These are phyloP conservation scores for Avena sativa DNA, from an alignment of 176 grass and related monocot genomes.

Conservation along the genomic window DNA sequence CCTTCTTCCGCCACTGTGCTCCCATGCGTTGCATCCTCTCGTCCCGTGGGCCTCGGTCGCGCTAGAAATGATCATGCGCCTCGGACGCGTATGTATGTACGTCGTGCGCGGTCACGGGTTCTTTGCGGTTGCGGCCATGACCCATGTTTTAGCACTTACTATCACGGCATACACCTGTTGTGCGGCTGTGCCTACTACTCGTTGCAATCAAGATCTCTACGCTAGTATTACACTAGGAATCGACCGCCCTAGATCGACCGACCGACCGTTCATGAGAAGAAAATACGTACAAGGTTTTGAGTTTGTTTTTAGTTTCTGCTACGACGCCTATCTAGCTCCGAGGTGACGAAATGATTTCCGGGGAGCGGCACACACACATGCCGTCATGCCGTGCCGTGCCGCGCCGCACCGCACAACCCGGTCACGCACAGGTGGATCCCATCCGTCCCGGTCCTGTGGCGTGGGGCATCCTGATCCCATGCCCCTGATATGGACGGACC, in stretches of 20 bases:
- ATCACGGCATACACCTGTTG: too few species aligned
- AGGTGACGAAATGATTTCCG: background rate
- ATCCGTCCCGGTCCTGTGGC: background rate
- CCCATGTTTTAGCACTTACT: background rate
- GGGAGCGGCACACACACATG: background rate
- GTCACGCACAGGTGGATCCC: background rate
- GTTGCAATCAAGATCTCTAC: too few species aligned
- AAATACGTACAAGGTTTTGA: background rate
- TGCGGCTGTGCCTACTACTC: too few species aligned
- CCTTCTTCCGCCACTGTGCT: background rate
- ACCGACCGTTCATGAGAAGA: background rate
- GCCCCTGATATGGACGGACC: constrained; percentile 20
- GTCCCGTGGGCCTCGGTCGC: background rate
- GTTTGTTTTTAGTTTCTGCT: background rate
- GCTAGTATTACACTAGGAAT: too few species aligned
- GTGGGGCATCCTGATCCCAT: background rate
- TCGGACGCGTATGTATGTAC: too few species aligned
- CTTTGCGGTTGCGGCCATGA: background rate
- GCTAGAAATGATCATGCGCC: background rate
- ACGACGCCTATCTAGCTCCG: background rate
- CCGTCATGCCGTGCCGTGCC: background rate
- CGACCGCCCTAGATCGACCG: background rate
- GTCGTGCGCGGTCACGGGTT: background rate
- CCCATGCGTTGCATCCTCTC: constrained; percentile 10
- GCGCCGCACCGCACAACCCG: background rate